These are phyloP conservation scores for Nemophila menziesii DNA, from an alignment of 257 asterid species.

Conservation along the genomic window DNA sequence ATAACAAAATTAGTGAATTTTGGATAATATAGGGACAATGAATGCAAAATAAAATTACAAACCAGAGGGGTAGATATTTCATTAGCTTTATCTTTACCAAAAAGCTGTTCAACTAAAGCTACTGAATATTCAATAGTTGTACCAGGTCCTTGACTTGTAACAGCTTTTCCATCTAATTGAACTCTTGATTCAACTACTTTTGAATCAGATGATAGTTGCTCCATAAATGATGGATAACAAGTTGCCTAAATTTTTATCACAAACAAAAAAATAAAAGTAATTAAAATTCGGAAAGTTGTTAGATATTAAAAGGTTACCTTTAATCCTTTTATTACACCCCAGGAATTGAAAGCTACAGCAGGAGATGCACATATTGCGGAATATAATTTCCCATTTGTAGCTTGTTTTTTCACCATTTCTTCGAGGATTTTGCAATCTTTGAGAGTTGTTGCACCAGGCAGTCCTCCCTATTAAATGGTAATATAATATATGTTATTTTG, in stretches of 20 bases:
- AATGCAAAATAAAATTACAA: conserved; percentile 5
- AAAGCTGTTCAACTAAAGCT: conserved; percentile 62
- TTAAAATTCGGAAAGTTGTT: too few species aligned
- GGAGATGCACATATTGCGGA: conserved; percentile 98
- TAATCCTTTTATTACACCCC: conserved; percentile 85
- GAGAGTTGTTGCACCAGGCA: conserved; percentile 80
- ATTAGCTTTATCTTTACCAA: conserved; percentile 72
- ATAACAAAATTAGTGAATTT: conserved; percentile 7
- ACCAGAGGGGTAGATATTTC: conserved; percentile 86
- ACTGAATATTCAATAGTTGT: conserved; percentile 79
- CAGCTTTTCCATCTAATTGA: conserved; percentile 70
- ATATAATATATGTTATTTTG: too few species aligned
- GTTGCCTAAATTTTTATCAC: conserved; percentile 46
- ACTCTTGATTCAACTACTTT: conserved; percentile 74
- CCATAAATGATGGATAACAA: conserved; percentile 88
- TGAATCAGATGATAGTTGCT: conserved; percentile 50
- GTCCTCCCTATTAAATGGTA: conserved; percentile 52
- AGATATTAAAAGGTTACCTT: conserved; percentile 26
- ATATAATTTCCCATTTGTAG: conserved; percentile 46
- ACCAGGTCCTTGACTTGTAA: conserved; percentile 96
- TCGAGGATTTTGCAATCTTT: conserved; percentile 67
- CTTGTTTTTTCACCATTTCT: conserved; percentile 58
- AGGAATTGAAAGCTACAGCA: conserved; percentile 82
- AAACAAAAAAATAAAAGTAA: too few species aligned
- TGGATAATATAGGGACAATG: neutral